A percentile compares a stretch with the other conserved stretches of the same genome.
These are phyloP conservation scores for Claviceps sp. DNA, from an alignment of 2,329 filamentous ascomycete species.

Conservation along the genomic window DNA sequence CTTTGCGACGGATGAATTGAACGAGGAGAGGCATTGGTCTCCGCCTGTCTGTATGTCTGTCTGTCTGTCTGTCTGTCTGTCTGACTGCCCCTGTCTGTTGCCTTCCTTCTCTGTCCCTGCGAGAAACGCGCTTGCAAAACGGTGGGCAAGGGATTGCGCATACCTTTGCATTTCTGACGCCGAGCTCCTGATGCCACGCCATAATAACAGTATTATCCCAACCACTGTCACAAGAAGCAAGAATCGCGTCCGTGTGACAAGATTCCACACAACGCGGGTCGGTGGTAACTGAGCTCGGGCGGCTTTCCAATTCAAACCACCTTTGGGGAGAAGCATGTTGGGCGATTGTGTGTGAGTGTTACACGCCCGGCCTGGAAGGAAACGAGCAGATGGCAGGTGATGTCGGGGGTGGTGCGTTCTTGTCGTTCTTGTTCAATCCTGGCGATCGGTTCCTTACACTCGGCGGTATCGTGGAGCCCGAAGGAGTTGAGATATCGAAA, in stretches of 20 bases:
- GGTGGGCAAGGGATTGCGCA: conserved; percentile 12
- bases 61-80: neutral
- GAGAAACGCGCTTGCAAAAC: too few species aligned
- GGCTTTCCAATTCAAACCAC: conserved; percentile 85
- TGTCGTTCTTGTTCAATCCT: neutral
- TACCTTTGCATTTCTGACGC: conserved; percentile 88
- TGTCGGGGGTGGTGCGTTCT: neutral
- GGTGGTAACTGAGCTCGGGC: conserved; percentile 68
- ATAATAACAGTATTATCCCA: conserved; percentile 66
- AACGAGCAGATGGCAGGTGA: neutral
- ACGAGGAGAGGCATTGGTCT: too few species aligned
- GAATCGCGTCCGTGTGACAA: conserved; percentile 66
- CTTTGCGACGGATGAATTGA: neutral
- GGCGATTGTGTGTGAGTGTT: conserved; percentile 9
- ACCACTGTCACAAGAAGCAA: conserved; percentile 59
- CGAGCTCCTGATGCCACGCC: conserved; percentile 70
- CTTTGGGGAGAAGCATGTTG: conserved; percentile 80
- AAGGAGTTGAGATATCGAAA: conserved; percentile 1
- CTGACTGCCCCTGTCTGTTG: neutral
- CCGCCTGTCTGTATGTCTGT: neutral
- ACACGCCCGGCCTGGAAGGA: conserved; percentile 1
- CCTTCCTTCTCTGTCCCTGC: neutral
- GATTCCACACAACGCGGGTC: conserved; percentile 54
- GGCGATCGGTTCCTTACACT: conserved; percentile 9
- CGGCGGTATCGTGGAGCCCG: conserved; percentile 4